Percentiles rank a stretch among this genome's conserved stretches.
Evolutionary conservation across 345 rosid species (phyloP).

Genomic region (Populus euphratica): DNA sequence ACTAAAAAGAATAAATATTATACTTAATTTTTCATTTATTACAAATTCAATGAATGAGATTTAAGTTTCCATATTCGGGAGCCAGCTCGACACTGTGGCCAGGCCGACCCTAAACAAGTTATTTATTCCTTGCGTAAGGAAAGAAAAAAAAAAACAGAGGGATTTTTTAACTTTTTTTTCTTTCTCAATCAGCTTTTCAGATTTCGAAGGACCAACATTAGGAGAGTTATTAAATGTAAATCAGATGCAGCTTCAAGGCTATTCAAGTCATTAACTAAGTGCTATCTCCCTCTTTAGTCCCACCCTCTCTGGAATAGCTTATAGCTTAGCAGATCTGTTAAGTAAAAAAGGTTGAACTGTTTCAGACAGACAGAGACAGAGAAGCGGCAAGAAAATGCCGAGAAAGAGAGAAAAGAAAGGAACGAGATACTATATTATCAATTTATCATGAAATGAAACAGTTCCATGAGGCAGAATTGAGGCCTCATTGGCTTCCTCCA

Average conservation of each 20-base stretch:
- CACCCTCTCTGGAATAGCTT: constrained; percentile 1
- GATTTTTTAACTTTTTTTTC: constrained; percentile 3
- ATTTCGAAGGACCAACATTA: not conserved
- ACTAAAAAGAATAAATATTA: not conserved
- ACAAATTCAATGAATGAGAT: constrained; percentile 24
- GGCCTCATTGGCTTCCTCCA: not conserved
- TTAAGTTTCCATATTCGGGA: constrained; percentile 23
- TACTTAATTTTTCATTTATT: constrained; percentile 12
- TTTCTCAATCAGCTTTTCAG: not conserved
- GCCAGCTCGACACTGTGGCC: constrained; percentile 21
- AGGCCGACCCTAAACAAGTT: constrained; percentile 35
- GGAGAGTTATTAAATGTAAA: constrained; percentile 17
- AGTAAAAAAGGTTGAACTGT: constrained; percentile 19
- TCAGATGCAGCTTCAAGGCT: constrained; percentile 8
- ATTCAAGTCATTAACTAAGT: constrained; percentile 8
- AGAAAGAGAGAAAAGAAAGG: not conserved
- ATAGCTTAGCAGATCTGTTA: constrained; percentile 18
- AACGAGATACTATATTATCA: not conserved
- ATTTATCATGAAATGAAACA: constrained; percentile 9
- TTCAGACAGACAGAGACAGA: not conserved
- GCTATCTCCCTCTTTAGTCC: not conserved
- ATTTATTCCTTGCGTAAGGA: not conserved
- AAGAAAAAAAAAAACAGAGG: not conserved
- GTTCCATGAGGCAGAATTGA: not conserved
- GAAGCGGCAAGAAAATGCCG: constrained; percentile 1